These are phyloP conservation scores for Barnettozyma californica DNA, from an alignment of 805 yeast genomes.

Conservation along the genomic window DNA sequence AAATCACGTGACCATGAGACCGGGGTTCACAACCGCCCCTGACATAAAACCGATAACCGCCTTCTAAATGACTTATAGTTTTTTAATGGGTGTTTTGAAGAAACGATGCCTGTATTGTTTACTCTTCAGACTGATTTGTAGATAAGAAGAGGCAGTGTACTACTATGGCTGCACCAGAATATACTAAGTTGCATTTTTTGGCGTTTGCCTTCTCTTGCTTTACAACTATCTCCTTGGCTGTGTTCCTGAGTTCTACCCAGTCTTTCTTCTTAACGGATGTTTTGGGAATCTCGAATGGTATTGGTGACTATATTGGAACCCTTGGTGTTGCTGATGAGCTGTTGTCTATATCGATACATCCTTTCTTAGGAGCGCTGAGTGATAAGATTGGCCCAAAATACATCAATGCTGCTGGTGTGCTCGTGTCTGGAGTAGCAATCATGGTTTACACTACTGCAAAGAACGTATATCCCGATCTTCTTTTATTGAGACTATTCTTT, in stretches of 20 bases:
- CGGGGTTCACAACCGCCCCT: neutral
- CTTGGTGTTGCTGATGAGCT: conserved; percentile 57
- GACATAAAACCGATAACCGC: conserved; percentile 63
- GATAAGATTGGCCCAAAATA: conserved; percentile 60
- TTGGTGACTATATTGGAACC: conserved; percentile 43
- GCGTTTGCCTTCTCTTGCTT: conserved; percentile 35
- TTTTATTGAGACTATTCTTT: conserved; percentile 48
- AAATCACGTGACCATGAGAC: neutral
- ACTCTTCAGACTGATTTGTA: neutral
- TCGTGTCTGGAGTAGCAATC: conserved; percentile 42
- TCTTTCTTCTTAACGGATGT: conserved; percentile 38
- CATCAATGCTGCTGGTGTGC: conserved; percentile 43
- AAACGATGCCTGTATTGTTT: neutral
- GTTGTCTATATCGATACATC: conserved; percentile 46
- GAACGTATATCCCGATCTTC: conserved; percentile 43
- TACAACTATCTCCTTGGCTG: conserved; percentile 36
- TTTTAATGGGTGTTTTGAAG: conserved; percentile 91
- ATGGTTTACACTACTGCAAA: conserved; percentile 43
- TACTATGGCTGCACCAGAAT: conserved; percentile 26
- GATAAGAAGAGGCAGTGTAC: neutral
- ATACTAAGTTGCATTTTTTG: conserved; percentile 25
- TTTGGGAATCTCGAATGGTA: conserved; percentile 25
- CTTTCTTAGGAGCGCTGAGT: conserved; percentile 57
- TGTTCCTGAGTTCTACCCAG: conserved; percentile 39
- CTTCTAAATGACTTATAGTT: conserved; percentile 71